Evolutionary conservation across 441 rosid genomes (phyloP).

Genomic region (Adansonia rubrostipa): DNA sequence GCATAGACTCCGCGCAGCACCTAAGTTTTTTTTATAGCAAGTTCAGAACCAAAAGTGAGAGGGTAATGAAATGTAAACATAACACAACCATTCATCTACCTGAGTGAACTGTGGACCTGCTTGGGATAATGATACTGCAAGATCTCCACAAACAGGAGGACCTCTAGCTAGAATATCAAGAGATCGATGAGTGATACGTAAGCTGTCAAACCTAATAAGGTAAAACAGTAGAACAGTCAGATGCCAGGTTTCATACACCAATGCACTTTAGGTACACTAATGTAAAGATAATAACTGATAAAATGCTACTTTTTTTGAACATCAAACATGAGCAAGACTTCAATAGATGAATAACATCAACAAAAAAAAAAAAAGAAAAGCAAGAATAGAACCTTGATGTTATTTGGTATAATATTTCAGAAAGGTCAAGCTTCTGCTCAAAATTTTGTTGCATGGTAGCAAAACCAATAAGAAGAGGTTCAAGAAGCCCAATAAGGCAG

Average conservation of each 20-base stretch:
- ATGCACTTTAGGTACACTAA: slow-evolving; percentile 16
- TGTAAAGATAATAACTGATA: slow-evolving; percentile 16
- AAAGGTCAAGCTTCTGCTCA: slow-evolving; percentile 92
- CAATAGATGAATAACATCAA: slow-evolving; percentile 7
- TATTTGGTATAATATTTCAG: slow-evolving; percentile 93
- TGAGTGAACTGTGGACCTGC: slow-evolving; percentile 98
- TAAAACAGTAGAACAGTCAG: slow-evolving; percentile 38
- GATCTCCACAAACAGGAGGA: slow-evolving; percentile 95
- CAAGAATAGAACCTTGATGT: slow-evolving; percentile 73
- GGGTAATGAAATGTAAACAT: slow-evolving; percentile 22
- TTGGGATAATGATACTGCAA: slow-evolving; percentile 96
- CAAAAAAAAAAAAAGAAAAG: slow-evolving; percentile 10
- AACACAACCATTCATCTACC: slow-evolving; percentile 49
- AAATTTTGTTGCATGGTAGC: slow-evolving; percentile 96
- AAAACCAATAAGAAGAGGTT: slow-evolving; percentile 97
- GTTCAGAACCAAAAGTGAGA: slow-evolving; percentile 37
- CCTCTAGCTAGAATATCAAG: slow-evolving; percentile 91
- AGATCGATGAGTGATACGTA: slow-evolving; percentile 93
- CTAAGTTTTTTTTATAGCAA: slow-evolving; percentile 45
- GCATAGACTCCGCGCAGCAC: slow-evolving; percentile 88
- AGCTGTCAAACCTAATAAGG: slow-evolving; percentile 84
- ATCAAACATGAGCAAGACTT: neutral
- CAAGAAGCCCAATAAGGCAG: slow-evolving; percentile 96
- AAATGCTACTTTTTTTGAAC: neutral
- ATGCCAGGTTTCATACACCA: slow-evolving; percentile 23